Conservation (phyloP, 179 eudicot genomes). For the Gypsophila paniculata region DNA sequence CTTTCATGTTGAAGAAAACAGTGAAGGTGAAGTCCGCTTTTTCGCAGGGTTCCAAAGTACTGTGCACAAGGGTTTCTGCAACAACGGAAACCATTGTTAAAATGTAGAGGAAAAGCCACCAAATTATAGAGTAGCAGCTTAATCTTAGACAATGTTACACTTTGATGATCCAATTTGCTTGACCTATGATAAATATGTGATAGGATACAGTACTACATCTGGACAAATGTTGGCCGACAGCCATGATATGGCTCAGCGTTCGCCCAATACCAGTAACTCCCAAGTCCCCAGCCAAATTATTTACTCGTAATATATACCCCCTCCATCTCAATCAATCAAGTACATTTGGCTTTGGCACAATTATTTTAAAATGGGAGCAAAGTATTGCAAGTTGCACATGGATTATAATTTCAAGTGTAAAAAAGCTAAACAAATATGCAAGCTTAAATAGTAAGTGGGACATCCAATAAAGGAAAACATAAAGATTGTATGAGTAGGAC, state of each 20-base stretch:
- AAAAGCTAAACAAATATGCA: background rate
- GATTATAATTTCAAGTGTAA: background rate
- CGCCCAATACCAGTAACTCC: background rate
- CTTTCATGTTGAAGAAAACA: conserved; percentile 75
- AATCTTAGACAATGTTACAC: conserved; percentile 2
- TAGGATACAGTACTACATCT: background rate
- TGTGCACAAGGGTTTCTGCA: conserved; percentile 96
- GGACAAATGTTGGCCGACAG: background rate
- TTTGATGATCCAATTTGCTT: background rate
- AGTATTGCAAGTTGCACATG: background rate
- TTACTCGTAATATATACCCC: background rate
- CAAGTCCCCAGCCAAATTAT: conserved; percentile 2
- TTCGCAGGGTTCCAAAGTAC: conserved; percentile 78
- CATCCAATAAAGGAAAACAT: background rate
- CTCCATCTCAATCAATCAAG: background rate
- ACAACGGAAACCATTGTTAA: conserved; percentile 23
- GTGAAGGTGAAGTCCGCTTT: conserved; percentile 81
- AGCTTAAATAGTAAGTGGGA: background rate
- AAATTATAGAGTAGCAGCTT: conserved; percentile 1
- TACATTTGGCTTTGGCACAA: background rate
- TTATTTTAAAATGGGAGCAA: background rate
- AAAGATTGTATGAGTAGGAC: background rate
- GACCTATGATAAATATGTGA: background rate
- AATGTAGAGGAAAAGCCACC: background rate
- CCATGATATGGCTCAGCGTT: background rate